Evolutionary conservation across 805 yeast species (phyloP), one percentile per base, ranked within the genome.

Genomic region (Pichia thaimueangensis): DNA sequence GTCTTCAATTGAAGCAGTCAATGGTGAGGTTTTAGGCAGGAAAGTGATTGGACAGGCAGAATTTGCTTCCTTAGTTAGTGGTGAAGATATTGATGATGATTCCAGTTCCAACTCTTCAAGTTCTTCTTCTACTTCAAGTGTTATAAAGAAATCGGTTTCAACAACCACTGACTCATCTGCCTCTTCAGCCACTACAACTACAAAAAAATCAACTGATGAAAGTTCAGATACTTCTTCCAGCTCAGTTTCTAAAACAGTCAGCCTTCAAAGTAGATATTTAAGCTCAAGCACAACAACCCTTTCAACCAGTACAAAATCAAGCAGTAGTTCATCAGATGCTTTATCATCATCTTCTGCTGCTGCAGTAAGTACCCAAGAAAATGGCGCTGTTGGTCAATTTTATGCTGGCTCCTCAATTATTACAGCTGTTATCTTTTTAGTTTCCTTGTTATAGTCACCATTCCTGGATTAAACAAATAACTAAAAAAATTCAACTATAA

Each of bases 11-110:
- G 53, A 67, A 32, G 75, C 86, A 19, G 60, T 61, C 27, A 72
- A 65, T 57, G 88, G 88, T 49, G 56, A 64, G 39, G 71, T 86
- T 30, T 71, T 78, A 50, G 89, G 88, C 22, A 73, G 86, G 62
- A 52, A 59, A 32, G 58, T 55, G 1, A 56, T 68, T 43, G 82
- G 74, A n/a, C 58, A 64, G 33, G 54, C 53, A 13, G 75, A 73
- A 37, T 73, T 70, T 50, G 61, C 56, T 24, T 50, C 55, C 7
- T 60, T 73, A 33, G 65, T 60, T 20, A 47, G 50, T 27, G 70
- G 67, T 28, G 29, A 33, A 16, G 30, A 19, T 2, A 23, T 17
- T 28, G 22, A 29, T 5, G 7, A 8, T 20, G 27, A 13, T 15
- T 6, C 13, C n/a, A 15, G 3, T 23, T 12, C 30, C 13, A 19